A percentile compares a stretch with the other conserved stretches of the same genome.
Evolutionary conservation across 2,329 filamentous ascomycete species (phyloP).

Genomic region (Ramularia endophylla): DNA sequence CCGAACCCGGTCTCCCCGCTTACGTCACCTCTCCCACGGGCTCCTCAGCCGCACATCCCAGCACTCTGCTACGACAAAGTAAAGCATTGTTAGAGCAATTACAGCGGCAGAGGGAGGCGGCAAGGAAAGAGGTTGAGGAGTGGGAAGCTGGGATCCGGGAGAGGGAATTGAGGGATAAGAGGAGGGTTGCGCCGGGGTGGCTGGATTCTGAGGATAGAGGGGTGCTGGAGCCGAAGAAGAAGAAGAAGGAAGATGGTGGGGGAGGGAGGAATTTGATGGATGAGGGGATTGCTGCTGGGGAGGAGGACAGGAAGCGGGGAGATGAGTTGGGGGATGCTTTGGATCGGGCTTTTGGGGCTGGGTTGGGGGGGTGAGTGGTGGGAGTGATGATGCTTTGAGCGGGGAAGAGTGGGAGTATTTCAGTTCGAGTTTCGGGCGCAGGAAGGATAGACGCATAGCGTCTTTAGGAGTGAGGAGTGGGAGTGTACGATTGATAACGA

Average conservation of each 20-base stretch:
- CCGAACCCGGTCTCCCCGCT: slow-evolving; percentile 42
- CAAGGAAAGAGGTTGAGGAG: slow-evolving; percentile 58
- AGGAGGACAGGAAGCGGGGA: slow-evolving; percentile 18
- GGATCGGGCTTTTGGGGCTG: slow-evolving; percentile 32
- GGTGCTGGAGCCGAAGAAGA: slow-evolving; percentile 62
- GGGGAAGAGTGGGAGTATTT: too few species aligned
- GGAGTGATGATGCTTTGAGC: too few species aligned
- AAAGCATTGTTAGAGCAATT: slow-evolving; percentile 72
- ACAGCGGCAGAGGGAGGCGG: slow-evolving; percentile 60
- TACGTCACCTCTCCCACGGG: slow-evolving; percentile 74
- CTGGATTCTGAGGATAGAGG: slow-evolving; percentile 65
- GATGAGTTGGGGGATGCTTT: slow-evolving; percentile 32
- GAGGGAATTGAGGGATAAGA: slow-evolving; percentile 71
- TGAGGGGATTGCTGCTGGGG: slow-evolving; percentile 12
- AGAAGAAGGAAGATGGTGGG: slow-evolving; percentile 12
- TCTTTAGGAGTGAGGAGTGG: too few species aligned
- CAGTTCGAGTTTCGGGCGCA: too few species aligned
- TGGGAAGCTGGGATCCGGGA: slow-evolving; percentile 63
- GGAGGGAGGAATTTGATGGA: slow-evolving; percentile 25
- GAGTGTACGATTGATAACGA: too few species aligned
- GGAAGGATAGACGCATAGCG: too few species aligned
- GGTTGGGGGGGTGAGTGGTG: slow-evolving; percentile 23
- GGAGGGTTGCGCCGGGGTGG: slow-evolving; percentile 73
- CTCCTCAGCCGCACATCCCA: slow-evolving; percentile 74
- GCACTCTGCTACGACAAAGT: slow-evolving; percentile 79